Evolutionary conservation across 2,329 filamentous ascomycete species (phyloP).

Genomic region (Stachybotrys chartarum): DNA sequence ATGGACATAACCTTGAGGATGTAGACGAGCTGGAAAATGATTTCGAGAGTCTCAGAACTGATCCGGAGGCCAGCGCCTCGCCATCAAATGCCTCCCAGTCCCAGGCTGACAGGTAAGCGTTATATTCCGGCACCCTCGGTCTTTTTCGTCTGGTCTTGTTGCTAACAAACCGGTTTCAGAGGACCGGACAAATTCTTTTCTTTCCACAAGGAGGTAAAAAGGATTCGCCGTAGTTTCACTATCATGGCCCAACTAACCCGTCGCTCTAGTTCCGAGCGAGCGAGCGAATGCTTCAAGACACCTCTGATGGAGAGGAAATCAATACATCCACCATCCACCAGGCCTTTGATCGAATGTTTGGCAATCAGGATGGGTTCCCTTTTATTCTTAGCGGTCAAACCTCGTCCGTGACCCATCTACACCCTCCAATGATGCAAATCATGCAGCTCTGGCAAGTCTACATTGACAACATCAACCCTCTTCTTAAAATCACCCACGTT

Average conservation of each 20-base stretch:
- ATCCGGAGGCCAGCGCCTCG: slow-evolving; percentile 36
- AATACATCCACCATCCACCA: slow-evolving; percentile 48
- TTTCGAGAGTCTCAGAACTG: slow-evolving; percentile 47
- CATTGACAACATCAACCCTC: slow-evolving; percentile 60
- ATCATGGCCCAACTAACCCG: background rate
- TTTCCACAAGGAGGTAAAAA: slow-evolving; percentile 42
- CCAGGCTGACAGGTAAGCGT: slow-evolving; percentile 17
- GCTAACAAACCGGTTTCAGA: slow-evolving; percentile 3
- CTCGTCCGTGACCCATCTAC: slow-evolving; percentile 36
- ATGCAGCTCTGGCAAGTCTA: slow-evolving; percentile 64
- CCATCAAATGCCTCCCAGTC: slow-evolving; percentile 20
- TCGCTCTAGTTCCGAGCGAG: slow-evolving; percentile 38
- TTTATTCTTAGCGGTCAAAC: slow-evolving; percentile 43
- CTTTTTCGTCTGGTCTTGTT: background rate
- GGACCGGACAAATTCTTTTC: slow-evolving; percentile 35
- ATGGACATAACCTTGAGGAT: slow-evolving; percentile 34
- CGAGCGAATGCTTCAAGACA: slow-evolving; percentile 41
- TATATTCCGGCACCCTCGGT: background rate
- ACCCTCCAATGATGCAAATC: slow-evolving; percentile 51
- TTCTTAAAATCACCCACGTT: slow-evolving; percentile 62
- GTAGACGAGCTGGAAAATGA: slow-evolving; percentile 50
- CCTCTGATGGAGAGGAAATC: slow-evolving; percentile 51
- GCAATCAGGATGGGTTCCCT: slow-evolving; percentile 48
- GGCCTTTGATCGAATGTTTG: slow-evolving; percentile 54
- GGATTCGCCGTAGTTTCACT: too few relatives aligned